Base-by-base conservation (phyloP, 768 basidiomycete species). In the Mycena filopes region DNA sequence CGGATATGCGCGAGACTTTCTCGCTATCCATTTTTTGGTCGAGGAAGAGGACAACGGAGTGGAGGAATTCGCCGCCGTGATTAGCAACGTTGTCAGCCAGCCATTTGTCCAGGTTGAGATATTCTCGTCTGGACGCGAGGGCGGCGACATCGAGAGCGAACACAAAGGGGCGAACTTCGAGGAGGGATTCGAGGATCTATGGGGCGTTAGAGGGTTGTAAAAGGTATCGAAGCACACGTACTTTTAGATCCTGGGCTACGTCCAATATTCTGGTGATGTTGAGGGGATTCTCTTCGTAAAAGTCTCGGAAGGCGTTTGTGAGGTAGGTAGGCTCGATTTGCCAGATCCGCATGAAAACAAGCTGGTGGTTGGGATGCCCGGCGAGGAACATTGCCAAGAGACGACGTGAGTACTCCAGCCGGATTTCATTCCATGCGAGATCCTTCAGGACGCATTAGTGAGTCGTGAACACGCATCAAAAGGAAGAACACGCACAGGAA, bases 341-440 rank as follows among this genome's bases (percentile, higher is more conserved):
- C 92, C 94, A 96, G 59, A 99, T 89, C 50, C 95, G 87, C 89
- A 97, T 95, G 81, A 99, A 98, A 60, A 98, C 96, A 12, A 99
- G 87, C 70, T 98, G 95, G 72, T 98, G 95, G 70, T 96, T 96
- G 10, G 96, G 95, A 72, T 96, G 93, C 18, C 95, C 94, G 21
- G 89, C 90, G 43, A 98, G 83, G 81, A 98, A 98, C 89, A 95
- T 93, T 40, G 88, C 84, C 53, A 99, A 83, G 16, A 98, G 82
- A 69, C 92, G 91, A 62, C 90, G 87, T 2, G 94, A 89, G 76
- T 98, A 94, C 69, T 95, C 94, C n/a, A 87, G 77, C 23, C 96
- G 91, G 50, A 94, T 90, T 23, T 93, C 88, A 71, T 92, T 94
- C 93, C 97, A 98, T 7, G 88, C 85, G 65, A 92, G 82, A 82